Conservation (phyloP, 108 stramenopile genomes). For the Conticribra weissflogii region DNA sequence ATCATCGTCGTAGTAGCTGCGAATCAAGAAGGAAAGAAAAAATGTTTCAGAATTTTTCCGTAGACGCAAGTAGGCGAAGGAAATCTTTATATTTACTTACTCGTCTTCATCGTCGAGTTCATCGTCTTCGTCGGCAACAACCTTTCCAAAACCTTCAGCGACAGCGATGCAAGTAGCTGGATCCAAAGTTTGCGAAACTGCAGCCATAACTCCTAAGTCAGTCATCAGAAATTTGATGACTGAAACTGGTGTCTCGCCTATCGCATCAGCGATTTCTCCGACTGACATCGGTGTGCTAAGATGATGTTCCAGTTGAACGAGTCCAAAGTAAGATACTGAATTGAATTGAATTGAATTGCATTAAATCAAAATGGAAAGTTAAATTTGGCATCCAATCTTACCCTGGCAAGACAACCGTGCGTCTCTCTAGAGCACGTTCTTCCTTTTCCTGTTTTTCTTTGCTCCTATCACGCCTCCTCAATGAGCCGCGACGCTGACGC, state of each 20-base stretch:
- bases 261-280: constrained; percentile 74
- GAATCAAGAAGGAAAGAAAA: background rate
- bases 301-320: background rate
- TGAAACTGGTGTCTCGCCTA: constrained; percentile 85
- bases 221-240: constrained; percentile 96
- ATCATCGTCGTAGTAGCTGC: constrained; percentile 50
- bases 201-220: constrained; percentile 93
- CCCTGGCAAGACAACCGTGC: constrained; percentile 81
- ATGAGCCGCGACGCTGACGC: constrained; percentile 63
- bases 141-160: constrained; percentile 91
- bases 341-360: constrained; percentile 4
- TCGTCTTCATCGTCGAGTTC: constrained; percentile 63
- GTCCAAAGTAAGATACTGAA: background rate
- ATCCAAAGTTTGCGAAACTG: constrained; percentile 90
- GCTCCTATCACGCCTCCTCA: constrained; percentile 76
- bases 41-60: background rate
- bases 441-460: constrained; percentile 66
- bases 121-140: constrained; percentile 66
- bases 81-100: constrained; percentile 11
- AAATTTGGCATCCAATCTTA: constrained; percentile 44
- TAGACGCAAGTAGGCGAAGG: constrained; percentile 1
- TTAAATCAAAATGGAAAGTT: background rate
- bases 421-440: constrained; percentile 68
- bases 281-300: constrained; percentile 81
- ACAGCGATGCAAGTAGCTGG: constrained; percentile 80